Evolutionary conservation across 164 flowering plant species (phyloP).

Genomic region (Macadamia integrifolia): DNA sequence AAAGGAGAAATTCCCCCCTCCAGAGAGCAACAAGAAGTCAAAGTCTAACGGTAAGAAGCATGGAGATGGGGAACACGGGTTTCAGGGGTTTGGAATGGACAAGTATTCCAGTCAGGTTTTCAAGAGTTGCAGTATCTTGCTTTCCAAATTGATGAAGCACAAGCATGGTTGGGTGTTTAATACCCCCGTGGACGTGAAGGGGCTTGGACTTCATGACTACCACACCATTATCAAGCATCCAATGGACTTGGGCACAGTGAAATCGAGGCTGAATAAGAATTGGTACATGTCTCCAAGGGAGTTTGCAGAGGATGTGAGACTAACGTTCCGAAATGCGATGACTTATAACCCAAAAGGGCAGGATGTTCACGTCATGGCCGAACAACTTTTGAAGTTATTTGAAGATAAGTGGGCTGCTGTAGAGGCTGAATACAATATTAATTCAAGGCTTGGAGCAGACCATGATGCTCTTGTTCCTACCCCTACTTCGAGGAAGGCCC

Average conservation of each 20-base stretch:
- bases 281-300: constrained; percentile 65
- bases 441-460: constrained; percentile 19
- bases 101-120: constrained; percentile 26
- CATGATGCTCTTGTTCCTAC: constrained; percentile 26
- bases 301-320: constrained; percentile 83
- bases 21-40: too few species aligned
- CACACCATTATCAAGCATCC: too few species aligned
- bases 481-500: constrained; percentile 32
- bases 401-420: constrained; percentile 53
- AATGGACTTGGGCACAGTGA: too few species aligned
- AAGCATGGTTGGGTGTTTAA: constrained; percentile 77
- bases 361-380: constrained; percentile 77
- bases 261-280: constrained; percentile 44
- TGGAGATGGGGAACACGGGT: too few species aligned
- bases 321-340: constrained; percentile 80
- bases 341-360: constrained; percentile 78
- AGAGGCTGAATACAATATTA: constrained; percentile 32
- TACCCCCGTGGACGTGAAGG: constrained; percentile 65
- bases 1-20: too few species aligned
- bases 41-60: too few species aligned
- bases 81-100: constrained; percentile 22
- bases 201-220: too few species aligned
- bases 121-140: constrained; percentile 43
- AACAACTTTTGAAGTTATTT: constrained; percentile 44
- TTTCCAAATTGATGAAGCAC: constrained; percentile 67